A percentile compares a stretch with the other conserved stretches of the same genome.
phyloP scores from a whole-genome alignment of 2,329 filamentous ascomycete genomes.

The Colletotrichum siamense region DNA sequence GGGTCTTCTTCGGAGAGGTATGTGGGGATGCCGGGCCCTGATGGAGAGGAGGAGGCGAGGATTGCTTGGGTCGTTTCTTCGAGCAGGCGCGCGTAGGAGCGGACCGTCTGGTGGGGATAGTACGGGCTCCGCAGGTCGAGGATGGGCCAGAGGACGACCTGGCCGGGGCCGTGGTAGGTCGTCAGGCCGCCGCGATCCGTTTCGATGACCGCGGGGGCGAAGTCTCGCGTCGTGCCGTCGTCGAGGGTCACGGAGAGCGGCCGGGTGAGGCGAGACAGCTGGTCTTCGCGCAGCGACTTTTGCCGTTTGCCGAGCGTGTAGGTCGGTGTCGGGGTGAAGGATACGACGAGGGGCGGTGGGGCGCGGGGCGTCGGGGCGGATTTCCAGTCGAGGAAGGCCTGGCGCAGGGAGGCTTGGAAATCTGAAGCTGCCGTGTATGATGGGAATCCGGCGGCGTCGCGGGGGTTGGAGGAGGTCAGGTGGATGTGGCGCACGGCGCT shows the following conservation, averaged over 20 bases:
- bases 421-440: conserved; percentile 15
- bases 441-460: background rate
- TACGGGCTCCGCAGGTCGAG: conserved; percentile 72
- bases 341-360: conserved; percentile 76
- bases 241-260: conserved; percentile 41
- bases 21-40: conserved; percentile 63
- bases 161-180: conserved; percentile 94
- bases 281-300: conserved; percentile 48
- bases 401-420: conserved; percentile 32
- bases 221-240: conserved; percentile 17
- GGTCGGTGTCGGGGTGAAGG: conserved; percentile 81
- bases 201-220: conserved; percentile 66
- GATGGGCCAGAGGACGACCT: conserved; percentile 91
- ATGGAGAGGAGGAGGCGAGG: conserved; percentile 42
- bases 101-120: conserved; percentile 68
- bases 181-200: conserved; percentile 88
- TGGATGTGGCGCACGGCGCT: conserved; percentile 17
- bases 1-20: conserved; percentile 73
- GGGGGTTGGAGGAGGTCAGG: background rate
- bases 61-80: conserved; percentile 77
- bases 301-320: conserved; percentile 93
- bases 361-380: conserved; percentile 34
- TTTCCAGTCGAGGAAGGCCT: conserved; percentile 40
- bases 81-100: conserved; percentile 78
- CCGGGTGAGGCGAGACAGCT: conserved; percentile 49